A percentile compares a stretch with the other conserved stretches of the same genome.
These are phyloP conservation scores for Syzygium oleosum DNA, from an alignment of 345 rosid genomes.

Conservation along the genomic window DNA sequence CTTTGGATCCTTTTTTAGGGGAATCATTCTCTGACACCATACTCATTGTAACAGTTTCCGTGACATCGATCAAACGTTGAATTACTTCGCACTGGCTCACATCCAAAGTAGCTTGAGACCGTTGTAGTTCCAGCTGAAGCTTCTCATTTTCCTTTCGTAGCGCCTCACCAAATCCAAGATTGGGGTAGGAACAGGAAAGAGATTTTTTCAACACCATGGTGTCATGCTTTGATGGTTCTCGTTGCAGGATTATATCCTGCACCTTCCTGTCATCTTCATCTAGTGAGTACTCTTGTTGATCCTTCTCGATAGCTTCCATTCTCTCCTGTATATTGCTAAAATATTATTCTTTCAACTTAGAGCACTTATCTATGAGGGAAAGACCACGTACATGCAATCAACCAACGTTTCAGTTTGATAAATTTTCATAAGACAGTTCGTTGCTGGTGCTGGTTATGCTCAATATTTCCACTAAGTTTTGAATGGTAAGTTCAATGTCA, in stretches of 20 bases:
- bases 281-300: conserved; percentile 22
- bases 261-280: conserved; percentile 31
- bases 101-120: conserved; percentile 19
- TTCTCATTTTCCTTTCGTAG: conserved; percentile 26
- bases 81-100: conserved; percentile 27
- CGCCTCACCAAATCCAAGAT: conserved; percentile 19
- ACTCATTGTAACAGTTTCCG: conserved; percentile 5
- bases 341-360: not conserved
- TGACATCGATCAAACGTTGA: conserved; percentile 22
- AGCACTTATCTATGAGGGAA: not conserved
- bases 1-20: conserved; percentile 9
- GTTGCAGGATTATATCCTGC: conserved; percentile 14
- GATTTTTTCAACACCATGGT: conserved; percentile 20
- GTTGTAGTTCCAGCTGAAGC: conserved; percentile 23
- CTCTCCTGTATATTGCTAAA: conserved; percentile 17
- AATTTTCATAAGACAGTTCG: not conserved
- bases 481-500: not conserved
- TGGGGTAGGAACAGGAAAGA: conserved; percentile 23
- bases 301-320: conserved; percentile 20
- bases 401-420: not conserved
- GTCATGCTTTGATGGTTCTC: conserved; percentile 19
- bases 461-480: not conserved
- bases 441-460: not conserved
- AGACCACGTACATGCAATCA: not conserved
- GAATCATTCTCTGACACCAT: conserved; percentile 4